Conservation (phyloP, 129 eudicot species). For the Artemisia annua region DNA sequence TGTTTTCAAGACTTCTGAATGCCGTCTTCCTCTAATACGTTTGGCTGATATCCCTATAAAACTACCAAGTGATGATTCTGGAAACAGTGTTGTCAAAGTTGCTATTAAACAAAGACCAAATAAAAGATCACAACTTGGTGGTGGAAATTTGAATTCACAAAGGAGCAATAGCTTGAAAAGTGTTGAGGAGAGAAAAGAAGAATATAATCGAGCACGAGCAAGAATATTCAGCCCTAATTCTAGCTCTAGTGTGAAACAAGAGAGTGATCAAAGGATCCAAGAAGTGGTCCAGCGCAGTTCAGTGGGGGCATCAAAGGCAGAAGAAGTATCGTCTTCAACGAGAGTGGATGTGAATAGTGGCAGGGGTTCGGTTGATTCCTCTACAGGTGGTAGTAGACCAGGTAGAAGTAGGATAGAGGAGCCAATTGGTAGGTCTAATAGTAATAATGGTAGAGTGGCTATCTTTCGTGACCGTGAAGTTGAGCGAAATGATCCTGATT, state of each 20-base stretch:
- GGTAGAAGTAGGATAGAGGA: slow-evolving; percentile 69
- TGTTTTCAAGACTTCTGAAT: slow-evolving; percentile 70
- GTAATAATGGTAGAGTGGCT: slow-evolving; percentile 65
- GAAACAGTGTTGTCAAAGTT: slow-evolving; percentile 57
- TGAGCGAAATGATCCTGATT: slow-evolving; percentile 89
- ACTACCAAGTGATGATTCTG: slow-evolving; percentile 56
- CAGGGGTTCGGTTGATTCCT: slow-evolving; percentile 49
- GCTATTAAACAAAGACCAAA: slow-evolving; percentile 97
- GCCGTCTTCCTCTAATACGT: slow-evolving; percentile 69
- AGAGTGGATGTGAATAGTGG: slow-evolving; percentile 47
- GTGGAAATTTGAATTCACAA: slow-evolving; percentile 42
- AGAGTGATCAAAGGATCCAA: slow-evolving; percentile 47
- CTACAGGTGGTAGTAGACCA: slow-evolving; percentile 54
- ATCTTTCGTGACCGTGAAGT: slow-evolving; percentile 84
- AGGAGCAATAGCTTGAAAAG: slow-evolving; percentile 70
- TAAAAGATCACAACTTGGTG: slow-evolving; percentile 42
- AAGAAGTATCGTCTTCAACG: slow-evolving; percentile 47
- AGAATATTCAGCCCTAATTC: slow-evolving; percentile 74
- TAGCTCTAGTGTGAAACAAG: slow-evolving; percentile 47
- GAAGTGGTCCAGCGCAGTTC: slow-evolving; percentile 58
- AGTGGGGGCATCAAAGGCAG: slow-evolving; percentile 38
- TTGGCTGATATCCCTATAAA: slow-evolving; percentile 86
- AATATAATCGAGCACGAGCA: slow-evolving; percentile 93
- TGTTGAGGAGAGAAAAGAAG: slow-evolving; percentile 98
- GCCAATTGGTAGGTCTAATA: slow-evolving; percentile 60